A percentile compares a stretch with the other conserved stretches of the same genome.
phyloP scores from a whole-genome alignment of 805 yeast genomes.

The Sugiyamaella floridensis region DNA sequence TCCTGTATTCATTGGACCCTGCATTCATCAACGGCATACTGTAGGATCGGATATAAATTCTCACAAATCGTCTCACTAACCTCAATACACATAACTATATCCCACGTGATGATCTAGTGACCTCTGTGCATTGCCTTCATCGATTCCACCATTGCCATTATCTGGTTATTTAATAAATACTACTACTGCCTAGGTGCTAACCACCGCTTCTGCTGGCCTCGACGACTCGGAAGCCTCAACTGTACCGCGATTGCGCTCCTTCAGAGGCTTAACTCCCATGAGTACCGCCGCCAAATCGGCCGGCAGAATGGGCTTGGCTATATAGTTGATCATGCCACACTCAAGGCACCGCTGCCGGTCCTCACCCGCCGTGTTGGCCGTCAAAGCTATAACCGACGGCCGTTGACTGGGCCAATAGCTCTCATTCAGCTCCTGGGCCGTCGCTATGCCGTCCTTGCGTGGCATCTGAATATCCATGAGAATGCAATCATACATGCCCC shows the following conservation, averaged over 20 bases:
- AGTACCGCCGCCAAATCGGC: conserved; percentile 37
- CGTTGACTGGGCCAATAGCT: conserved; percentile 28
- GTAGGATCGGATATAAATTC: too few species aligned
- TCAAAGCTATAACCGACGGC: conserved; percentile 42
- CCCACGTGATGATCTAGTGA: too few species aligned
- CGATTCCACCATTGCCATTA: too few species aligned
- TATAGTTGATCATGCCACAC: conserved; percentile 48
- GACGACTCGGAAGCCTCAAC: neutral
- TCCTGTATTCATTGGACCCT: too few species aligned
- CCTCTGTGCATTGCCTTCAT: too few species aligned
- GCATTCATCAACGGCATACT: too few species aligned
- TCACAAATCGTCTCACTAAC: too few species aligned
- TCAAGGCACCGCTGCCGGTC: conserved; percentile 41
- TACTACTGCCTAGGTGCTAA: neutral
- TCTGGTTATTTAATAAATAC: too few species aligned
- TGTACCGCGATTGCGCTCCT: conserved; percentile 5
- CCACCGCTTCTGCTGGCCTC: neutral
- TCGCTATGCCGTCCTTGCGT: conserved; percentile 45
- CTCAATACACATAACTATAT: too few species aligned
- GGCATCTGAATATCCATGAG: conserved; percentile 56
- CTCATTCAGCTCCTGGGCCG: conserved; percentile 36
- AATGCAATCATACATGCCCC: conserved; percentile 43
- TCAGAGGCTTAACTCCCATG: conserved; percentile 21
- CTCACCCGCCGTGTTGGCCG: conserved; percentile 50
- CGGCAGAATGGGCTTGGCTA: conserved; percentile 49